Percentiles rank a stretch among this genome's conserved stretches.
These are phyloP conservation scores for Arthrobotrys entomopaga DNA, from an alignment of 2,329 filamentous ascomycete genomes.

Conservation along the genomic window DNA sequence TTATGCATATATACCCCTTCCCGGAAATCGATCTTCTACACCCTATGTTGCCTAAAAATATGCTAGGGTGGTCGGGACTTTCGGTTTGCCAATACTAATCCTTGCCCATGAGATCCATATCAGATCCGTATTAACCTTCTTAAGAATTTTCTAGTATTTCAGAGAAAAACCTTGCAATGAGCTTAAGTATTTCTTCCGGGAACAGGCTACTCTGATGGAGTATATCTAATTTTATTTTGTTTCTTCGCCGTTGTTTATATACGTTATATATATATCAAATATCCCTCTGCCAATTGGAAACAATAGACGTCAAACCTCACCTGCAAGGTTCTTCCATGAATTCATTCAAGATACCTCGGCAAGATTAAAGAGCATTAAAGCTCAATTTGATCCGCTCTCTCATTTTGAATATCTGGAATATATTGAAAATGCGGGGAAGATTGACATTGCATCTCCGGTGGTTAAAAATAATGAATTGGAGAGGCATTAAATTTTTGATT, in stretches of 20 bases:
- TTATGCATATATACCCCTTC: conserved; percentile 1
- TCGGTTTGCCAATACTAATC: conserved; percentile 37
- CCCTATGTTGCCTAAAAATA: conserved; percentile 43
- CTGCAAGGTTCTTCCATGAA: conserved; percentile 37
- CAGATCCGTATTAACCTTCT: neutral
- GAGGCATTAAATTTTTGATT: conserved; percentile 11
- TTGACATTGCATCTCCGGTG: conserved; percentile 28
- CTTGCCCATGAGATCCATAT: conserved; percentile 20
- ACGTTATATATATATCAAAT: conserved; percentile 25
- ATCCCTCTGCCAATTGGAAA: conserved; percentile 39
- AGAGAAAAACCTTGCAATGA: neutral
- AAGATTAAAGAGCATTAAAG: conserved; percentile 11
- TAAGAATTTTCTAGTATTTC: neutral
- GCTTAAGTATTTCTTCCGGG: conserved; percentile 50
- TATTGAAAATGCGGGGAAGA: conserved; percentile 50
- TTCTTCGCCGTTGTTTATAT: conserved; percentile 17
- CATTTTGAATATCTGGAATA: conserved; percentile 26
- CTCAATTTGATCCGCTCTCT: conserved; percentile 15
- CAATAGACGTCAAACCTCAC: conserved; percentile 13
- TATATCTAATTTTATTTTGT: conserved; percentile 6
- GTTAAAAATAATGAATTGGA: neutral
- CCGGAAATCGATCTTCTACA: conserved; percentile 26
- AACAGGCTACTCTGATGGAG: neutral
- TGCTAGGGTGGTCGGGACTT: conserved; percentile 43
- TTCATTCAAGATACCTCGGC: conserved; percentile 28